Conservation (phyloP, 1,139 yeast species). For the Blastobotrys illinoisensis region DNA sequence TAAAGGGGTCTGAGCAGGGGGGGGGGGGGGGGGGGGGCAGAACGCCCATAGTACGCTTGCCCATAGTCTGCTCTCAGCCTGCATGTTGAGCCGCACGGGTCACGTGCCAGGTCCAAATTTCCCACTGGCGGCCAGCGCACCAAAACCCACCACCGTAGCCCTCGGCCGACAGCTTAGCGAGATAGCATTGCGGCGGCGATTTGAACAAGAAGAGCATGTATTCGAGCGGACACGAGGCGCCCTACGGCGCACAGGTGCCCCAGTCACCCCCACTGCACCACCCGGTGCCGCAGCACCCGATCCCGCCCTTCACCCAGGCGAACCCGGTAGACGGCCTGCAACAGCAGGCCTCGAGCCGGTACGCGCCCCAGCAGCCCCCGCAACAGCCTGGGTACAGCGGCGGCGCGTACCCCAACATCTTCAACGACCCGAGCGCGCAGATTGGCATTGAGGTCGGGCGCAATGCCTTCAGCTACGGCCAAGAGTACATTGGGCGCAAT, state of each 20-base stretch:
- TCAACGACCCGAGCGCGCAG: conserved; percentile 75
- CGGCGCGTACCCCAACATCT: conserved; percentile 37
- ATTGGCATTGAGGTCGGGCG: conserved; percentile 89
- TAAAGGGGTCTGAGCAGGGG: too few species aligned
- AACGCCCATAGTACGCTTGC: too few species aligned
- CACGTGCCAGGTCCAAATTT: not conserved
- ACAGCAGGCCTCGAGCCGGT: conserved; percentile 9
- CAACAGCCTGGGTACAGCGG: conserved; percentile 10
- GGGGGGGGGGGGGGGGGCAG: too few species aligned
- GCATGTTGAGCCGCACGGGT: not conserved
- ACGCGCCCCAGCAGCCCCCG: conserved; percentile 10
- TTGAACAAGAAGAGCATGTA: not conserved
- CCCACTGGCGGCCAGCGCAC: not conserved
- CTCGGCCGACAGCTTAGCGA: not conserved
- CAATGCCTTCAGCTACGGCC: conserved; percentile 64
- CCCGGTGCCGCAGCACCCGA: conserved; percentile 44
- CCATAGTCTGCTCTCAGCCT: too few species aligned
- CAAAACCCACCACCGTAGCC: not conserved
- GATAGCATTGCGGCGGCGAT: not conserved
- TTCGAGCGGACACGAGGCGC: conserved; percentile 1
- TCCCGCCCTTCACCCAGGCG: conserved; percentile 36
- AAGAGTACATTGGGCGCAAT: conserved; percentile 70
- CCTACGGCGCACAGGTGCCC: conserved; percentile 11
- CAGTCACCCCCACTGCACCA: conserved; percentile 45
- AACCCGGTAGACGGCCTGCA: conserved; percentile 28